phyloP scores from a whole-genome alignment of 768 basidiomycete genomes.

The Phaeolepiota aurea region DNA sequence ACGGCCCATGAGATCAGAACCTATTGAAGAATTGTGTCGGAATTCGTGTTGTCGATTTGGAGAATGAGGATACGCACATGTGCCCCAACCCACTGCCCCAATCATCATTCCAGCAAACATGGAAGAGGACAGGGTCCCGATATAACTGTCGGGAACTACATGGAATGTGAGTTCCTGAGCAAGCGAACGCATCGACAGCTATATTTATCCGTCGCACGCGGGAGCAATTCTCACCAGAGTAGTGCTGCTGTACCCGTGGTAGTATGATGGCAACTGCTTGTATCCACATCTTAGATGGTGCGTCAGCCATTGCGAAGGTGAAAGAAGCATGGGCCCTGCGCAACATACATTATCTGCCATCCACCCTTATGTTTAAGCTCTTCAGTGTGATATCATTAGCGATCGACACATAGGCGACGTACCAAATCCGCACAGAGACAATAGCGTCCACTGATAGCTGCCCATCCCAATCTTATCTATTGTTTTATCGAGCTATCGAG shows the following conservation, averaged over 20 bases:
- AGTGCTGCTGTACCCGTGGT: slow-evolving; percentile 94
- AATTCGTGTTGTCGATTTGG: neutral
- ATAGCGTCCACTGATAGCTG: slow-evolving; percentile 74
- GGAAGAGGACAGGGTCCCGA: slow-evolving; percentile 77
- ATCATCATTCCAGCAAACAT: slow-evolving; percentile 99
- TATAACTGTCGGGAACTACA: slow-evolving; percentile 59
- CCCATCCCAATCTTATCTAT: slow-evolving; percentile 93
- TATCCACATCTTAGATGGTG: slow-evolving; percentile 72
- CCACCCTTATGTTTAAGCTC: slow-evolving; percentile 54
- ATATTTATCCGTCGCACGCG: neutral
- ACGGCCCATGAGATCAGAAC: slow-evolving; percentile 85
- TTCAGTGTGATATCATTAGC: slow-evolving; percentile 2
- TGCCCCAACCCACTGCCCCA: slow-evolving; percentile 87
- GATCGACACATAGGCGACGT: slow-evolving; percentile 19
- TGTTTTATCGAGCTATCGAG: slow-evolving; percentile 60
- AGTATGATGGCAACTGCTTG: slow-evolving; percentile 88
- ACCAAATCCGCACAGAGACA: slow-evolving; percentile 88
- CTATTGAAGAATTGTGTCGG: slow-evolving; percentile 23
- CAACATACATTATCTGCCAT: slow-evolving; percentile 79
- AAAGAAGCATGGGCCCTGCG: slow-evolving; percentile 5
- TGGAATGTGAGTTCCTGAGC: neutral
- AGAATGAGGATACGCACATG: slow-evolving; percentile 40
- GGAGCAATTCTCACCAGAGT: slow-evolving; percentile 39
- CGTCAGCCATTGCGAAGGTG: slow-evolving; percentile 16
- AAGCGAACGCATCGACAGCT: neutral